Evolutionary conservation across 768 basidiomycete genomes (phyloP).

Genomic region (Coprinopsis sp.): DNA sequence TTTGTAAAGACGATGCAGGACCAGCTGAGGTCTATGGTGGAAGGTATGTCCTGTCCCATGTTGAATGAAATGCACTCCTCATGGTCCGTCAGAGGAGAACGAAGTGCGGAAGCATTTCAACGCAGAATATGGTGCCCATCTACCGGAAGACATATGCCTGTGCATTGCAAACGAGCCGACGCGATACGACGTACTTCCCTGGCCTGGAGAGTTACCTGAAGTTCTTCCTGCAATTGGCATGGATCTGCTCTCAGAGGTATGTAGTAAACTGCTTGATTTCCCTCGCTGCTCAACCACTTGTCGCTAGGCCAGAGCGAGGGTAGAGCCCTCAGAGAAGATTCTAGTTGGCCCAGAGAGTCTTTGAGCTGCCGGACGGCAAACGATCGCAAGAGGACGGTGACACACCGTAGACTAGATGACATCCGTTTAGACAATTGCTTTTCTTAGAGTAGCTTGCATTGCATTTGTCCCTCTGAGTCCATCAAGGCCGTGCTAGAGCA

Average conservation of each 20-base stretch:
- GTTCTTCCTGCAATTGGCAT: conserved; percentile 55
- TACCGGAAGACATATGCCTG: conserved; percentile 78
- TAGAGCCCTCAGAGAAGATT: not conserved
- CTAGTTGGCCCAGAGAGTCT: conserved; percentile 7
- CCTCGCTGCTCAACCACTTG: no score
- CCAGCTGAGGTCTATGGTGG: conserved; percentile 60
- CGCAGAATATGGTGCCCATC: conserved; percentile 62
- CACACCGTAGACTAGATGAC: no score
- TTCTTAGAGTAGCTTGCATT: no score
- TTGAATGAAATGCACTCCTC: not conserved
- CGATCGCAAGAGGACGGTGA: no score
- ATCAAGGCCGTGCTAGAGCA: no score
- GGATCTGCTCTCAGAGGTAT: conserved; percentile 35
- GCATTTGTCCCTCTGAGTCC: no score
- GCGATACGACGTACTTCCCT: conserved; percentile 62
- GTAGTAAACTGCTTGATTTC: not conserved
- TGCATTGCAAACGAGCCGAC: conserved; percentile 74
- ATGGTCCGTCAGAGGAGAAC: conserved; percentile 56
- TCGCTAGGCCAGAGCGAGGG: no score
- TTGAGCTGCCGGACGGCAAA: not conserved
- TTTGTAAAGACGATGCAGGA: conserved; percentile 62
- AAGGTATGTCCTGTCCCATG: conserved; percentile 41
- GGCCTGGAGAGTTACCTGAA: conserved; percentile 50
- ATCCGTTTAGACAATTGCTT: no score
- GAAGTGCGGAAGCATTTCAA: conserved; percentile 64